Conservation (phyloP, 306 rosid genomes). For the Mucuna pruriens region DNA sequence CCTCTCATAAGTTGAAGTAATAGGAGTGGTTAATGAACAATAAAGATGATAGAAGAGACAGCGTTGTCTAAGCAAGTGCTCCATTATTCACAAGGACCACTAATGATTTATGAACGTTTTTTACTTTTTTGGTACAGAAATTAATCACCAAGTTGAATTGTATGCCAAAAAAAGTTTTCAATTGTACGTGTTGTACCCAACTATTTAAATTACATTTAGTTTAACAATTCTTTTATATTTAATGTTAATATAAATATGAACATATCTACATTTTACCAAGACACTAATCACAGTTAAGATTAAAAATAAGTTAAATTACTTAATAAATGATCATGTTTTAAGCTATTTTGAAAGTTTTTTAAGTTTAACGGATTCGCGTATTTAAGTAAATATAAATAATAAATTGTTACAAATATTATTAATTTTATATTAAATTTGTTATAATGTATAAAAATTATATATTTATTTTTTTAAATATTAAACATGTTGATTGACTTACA, state of each 20-base stretch:
- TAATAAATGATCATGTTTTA: too few relatives aligned
- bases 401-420: too few relatives aligned
- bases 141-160: conserved; percentile 5
- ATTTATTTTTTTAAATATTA: too few relatives aligned
- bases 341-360: too few relatives aligned
- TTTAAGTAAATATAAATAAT: too few relatives aligned
- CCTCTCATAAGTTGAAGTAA: conserved; percentile 23
- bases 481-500: too few relatives aligned
- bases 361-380: too few relatives aligned
- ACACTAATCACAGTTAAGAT: too few relatives aligned
- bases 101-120: not conserved
- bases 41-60: conserved; percentile 6
- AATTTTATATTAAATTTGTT: too few relatives aligned
- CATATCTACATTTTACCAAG: not conserved
- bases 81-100: conserved; percentile 45
- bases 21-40: conserved; percentile 21
- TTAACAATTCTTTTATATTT: not conserved
- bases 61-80: conserved; percentile 22
- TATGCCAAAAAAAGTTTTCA: not conserved
- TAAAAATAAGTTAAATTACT: too few relatives aligned
- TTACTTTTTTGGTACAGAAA: not conserved
- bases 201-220: not conserved
- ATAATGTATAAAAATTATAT: too few relatives aligned
- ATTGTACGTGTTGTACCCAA: not conserved
- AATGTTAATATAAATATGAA: not conserved